Evolutionary conservation across 805 yeast species (phyloP), one percentile per base, ranked within the genome.

Genomic region (Candida palmyrensis): DNA sequence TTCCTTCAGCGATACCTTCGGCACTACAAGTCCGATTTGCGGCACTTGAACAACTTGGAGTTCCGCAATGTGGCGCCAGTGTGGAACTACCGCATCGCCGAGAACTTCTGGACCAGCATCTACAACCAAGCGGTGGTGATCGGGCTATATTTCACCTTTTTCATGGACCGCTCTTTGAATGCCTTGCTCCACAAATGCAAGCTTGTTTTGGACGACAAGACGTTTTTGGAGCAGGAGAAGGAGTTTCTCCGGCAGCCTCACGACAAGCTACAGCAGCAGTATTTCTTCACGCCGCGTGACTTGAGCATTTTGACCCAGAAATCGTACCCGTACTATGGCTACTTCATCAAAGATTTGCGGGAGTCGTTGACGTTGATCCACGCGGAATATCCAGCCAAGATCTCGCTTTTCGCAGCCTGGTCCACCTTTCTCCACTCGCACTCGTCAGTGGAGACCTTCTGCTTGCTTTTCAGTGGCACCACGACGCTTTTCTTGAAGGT

Each of bases 101-200:
- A 47, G 20, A 31, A 26, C 15, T 45, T 64, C 27, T 64, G 69
- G 70, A 38, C 43, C n/a, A 35, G 49, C 1, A 36, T 62, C 16
- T 55, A 55, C 36, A 45, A 53, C 29, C 55, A 51, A 29, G 49
- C 59, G 13, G 46, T 48, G 3, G 42, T 47, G 4, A 43, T 59
- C 26, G 48, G 57, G 22, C 45, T 59, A 6, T 62, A 61, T 35
- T 57, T 54, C 39, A 49, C 53, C 2, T 64, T 62, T 37, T 55
- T 64, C 38, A 53, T 64, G 43, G 69, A 64, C 33, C 50, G 60
- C 30, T 51, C 67, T 1, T 44, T 62, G 27, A 63, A 57, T 33
- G 46, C 59, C 6, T 39, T 58, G 10, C 34, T 49, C 20, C 41
- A 30, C 15, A 37, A 32, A 5, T 46, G 49, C 33, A 40, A 42